These are phyloP conservation scores for Gossypium ekmanianum DNA, from an alignment of 345 rosid genomes.

Conservation along the genomic window DNA sequence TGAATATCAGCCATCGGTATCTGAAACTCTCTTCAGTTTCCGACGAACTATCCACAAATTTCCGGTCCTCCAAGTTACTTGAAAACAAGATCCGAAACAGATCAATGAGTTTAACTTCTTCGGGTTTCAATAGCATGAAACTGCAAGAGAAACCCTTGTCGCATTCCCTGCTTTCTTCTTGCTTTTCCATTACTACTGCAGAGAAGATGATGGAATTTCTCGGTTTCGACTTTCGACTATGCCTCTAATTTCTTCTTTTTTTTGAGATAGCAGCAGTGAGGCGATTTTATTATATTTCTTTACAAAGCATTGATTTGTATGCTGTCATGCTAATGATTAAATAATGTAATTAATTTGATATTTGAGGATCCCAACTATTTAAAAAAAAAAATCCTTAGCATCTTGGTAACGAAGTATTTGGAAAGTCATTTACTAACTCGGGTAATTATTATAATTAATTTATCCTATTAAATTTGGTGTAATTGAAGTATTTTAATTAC, in stretches of 20 bases:
- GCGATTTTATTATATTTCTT: not conserved
- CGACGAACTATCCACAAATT: conserved; percentile 46
- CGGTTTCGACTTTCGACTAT: not conserved
- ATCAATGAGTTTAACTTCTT: conserved; percentile 43
- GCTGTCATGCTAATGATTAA: not conserved
- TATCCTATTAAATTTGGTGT: no score
- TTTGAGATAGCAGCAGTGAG: not conserved
- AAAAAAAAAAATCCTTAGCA: no score
- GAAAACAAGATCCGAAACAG: conserved; percentile 47
- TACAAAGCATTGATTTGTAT: not conserved
- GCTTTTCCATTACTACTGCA: not conserved
- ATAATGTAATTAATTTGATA: not conserved
- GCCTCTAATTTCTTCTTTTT: no score
- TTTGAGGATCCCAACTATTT: not conserved
- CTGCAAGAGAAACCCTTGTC: conserved; percentile 41
- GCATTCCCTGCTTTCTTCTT: conserved; percentile 29
- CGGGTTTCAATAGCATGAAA: conserved; percentile 55
- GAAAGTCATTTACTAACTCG: no score
- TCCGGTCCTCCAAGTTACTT: conserved; percentile 30
- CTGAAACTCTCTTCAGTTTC: conserved; percentile 36
- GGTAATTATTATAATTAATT: no score
- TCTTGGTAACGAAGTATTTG: no score
- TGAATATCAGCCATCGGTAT: conserved; percentile 58
- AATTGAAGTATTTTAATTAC: no score
- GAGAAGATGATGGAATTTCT: not conserved